Percentiles rank a stretch among this genome's conserved stretches.
Conservation (phyloP, 1,284 basidiomycete genomes). For the Exobasidium rhododendri region DNA sequence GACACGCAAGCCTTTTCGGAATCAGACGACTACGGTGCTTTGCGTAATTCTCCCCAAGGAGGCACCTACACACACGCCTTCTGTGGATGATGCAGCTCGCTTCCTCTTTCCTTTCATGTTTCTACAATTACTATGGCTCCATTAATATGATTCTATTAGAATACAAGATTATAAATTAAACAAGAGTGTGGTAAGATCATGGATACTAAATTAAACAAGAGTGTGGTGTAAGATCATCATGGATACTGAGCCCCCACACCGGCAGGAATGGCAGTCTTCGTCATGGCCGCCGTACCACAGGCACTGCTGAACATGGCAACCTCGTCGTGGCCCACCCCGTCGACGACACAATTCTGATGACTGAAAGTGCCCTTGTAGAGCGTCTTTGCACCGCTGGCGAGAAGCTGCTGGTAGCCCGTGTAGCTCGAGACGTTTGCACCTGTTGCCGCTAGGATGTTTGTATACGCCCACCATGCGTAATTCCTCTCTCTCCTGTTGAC, state of each 20-base stretch:
- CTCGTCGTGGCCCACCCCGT: neutral
- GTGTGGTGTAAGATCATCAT: no score
- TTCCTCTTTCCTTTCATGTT: no score
- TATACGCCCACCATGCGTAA: conserved; percentile 9
- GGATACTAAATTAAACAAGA: no score
- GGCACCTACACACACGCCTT: conserved; percentile 13
- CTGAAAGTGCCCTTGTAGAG: neutral
- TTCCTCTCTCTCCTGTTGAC: conserved; percentile 3
- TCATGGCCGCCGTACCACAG: conserved; percentile 5
- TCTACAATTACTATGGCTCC: no score
- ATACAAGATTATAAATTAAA: no score
- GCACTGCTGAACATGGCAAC: neutral
- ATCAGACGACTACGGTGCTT: conserved; percentile 7
- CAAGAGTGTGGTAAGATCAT: no score
- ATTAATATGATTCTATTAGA: no score
- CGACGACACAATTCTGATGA: neutral
- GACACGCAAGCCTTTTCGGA: conserved; percentile 13
- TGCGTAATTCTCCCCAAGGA: conserved; percentile 14
- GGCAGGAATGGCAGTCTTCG: neutral
- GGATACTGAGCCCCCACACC: neutral
- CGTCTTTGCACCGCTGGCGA: neutral
- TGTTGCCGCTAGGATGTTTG: neutral
- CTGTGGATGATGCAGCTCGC: conserved; percentile 13
- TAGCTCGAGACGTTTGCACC: neutral
- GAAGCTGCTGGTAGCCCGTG: neutral